Percentiles rank a stretch among this genome's conserved stretches.
These are phyloP conservation scores for Groenewaldozyma auringiensis DNA, from an alignment of 1,139 yeast genomes.

Conservation along the genomic window DNA sequence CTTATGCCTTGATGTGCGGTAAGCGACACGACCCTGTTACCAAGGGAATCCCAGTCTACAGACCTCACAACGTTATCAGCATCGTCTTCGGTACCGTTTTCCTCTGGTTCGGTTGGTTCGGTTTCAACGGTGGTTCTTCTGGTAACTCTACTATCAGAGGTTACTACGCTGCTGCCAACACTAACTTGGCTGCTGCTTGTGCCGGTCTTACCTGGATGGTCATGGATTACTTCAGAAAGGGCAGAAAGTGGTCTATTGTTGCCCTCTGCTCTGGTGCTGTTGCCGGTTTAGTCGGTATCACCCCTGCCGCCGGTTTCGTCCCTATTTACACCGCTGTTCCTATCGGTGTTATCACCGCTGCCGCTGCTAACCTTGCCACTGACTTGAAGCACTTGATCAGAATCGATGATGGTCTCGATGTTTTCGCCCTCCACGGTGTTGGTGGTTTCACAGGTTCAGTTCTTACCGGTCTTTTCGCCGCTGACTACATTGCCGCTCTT, in stretches of 20 bases:
- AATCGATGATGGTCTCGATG: constrained; percentile 95
- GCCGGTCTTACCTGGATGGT: constrained; percentile 95
- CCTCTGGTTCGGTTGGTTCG: constrained; percentile 98
- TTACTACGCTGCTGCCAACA: constrained; percentile 87
- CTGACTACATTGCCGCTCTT: constrained; percentile 80
- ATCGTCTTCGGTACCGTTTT: constrained; percentile 91
- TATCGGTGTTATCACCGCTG: constrained; percentile 74
- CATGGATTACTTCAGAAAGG: constrained; percentile 81
- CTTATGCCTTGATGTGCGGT: constrained; percentile 86
- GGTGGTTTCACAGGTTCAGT: constrained; percentile 85
- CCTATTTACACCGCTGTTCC: constrained; percentile 83
- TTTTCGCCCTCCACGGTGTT: constrained; percentile 86
- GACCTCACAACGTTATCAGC: constrained; percentile 65
- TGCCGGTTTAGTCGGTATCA: constrained; percentile 91
- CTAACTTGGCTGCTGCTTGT: constrained; percentile 84
- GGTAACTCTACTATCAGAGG: constrained; percentile 88
- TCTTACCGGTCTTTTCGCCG: constrained; percentile 87
- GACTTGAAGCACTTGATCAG: constrained; percentile 64
- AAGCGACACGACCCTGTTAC: constrained; percentile 66
- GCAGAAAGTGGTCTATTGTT: constrained; percentile 89
- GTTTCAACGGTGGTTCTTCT: constrained; percentile 96
- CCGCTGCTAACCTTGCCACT: constrained; percentile 75
- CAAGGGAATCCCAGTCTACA: constrained; percentile 61
- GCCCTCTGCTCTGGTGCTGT: constrained; percentile 92
- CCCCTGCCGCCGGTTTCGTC: constrained; percentile 96